Conservation (phyloP, 2,329 filamentous ascomycete species). For the Beauveria australis region DNA sequence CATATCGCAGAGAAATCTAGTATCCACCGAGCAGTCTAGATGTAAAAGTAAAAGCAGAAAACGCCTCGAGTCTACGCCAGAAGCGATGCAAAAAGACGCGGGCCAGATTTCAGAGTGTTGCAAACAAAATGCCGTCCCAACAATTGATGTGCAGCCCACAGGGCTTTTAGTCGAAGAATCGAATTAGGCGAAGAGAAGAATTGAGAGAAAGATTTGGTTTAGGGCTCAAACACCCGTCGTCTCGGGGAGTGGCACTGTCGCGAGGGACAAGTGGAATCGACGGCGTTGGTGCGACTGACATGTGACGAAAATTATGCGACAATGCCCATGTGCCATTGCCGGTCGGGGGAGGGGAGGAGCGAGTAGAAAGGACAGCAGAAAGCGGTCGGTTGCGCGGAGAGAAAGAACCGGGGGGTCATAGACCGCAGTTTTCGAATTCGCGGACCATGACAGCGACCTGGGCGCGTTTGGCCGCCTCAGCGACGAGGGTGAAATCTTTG, state of each 20-base stretch:
- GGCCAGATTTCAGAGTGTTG: not conserved
- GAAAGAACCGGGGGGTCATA: slow-evolving; percentile 27
- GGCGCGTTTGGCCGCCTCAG: slow-evolving; percentile 86
- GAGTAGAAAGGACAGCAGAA: not conserved
- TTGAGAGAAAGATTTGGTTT: not conserved
- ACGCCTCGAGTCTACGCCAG: slow-evolving; percentile 1
- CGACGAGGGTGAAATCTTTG: slow-evolving; percentile 75
- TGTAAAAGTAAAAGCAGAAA: not conserved
- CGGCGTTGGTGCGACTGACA: not conserved
- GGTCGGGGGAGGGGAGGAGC: not conserved
- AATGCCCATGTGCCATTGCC: not conserved
- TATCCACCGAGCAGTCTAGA: not conserved
- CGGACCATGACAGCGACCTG: slow-evolving; percentile 84
- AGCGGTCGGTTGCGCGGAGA: not conserved
- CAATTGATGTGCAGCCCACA: not conserved
- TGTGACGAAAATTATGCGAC: not conserved
- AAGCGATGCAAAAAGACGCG: not conserved
- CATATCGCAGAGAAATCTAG: not conserved
- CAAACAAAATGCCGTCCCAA: not conserved
- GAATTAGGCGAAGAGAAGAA: not conserved
- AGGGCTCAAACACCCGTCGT: not conserved
- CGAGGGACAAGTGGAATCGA: not conserved
- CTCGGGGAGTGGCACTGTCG: not conserved
- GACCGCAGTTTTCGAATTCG: slow-evolving; percentile 68
- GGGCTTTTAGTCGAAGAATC: not conserved